Percentiles rank a stretch among this genome's conserved stretches.
phyloP scores from a whole-genome alignment of 2,329 filamentous ascomycete species.

The Tympanopsis confertula region DNA sequence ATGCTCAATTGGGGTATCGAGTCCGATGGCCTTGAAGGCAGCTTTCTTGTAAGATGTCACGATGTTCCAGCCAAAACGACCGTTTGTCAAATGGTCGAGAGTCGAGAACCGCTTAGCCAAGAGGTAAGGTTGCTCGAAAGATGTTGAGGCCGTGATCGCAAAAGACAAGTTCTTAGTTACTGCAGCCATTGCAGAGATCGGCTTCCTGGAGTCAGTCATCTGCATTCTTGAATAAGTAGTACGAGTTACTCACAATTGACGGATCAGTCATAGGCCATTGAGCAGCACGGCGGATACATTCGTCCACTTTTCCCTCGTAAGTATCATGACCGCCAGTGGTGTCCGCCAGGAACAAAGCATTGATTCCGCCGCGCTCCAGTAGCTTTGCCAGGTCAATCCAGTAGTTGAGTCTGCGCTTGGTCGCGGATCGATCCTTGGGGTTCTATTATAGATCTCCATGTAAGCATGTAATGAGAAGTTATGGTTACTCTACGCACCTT shows the following conservation, averaged over 20 bases:
- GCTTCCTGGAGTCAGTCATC: slow-evolving; percentile 18
- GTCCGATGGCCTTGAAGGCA: slow-evolving; percentile 49
- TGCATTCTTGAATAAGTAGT: background rate
- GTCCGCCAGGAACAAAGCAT: slow-evolving; percentile 54
- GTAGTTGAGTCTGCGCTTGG: slow-evolving; percentile 47
- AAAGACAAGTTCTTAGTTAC: slow-evolving; percentile 53
- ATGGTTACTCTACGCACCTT: slow-evolving; percentile 27
- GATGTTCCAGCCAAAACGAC: slow-evolving; percentile 55
- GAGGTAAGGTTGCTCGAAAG: slow-evolving; percentile 50
- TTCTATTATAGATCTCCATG: slow-evolving; percentile 26
- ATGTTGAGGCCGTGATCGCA: slow-evolving; percentile 50
- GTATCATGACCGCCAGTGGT: slow-evolving; percentile 55
- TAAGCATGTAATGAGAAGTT: slow-evolving; percentile 2
- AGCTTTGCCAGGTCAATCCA: slow-evolving; percentile 54
- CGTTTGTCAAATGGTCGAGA: slow-evolving; percentile 48
- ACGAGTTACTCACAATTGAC: slow-evolving; percentile 37
- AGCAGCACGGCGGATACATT: slow-evolving; percentile 47
- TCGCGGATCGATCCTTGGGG: slow-evolving; percentile 45
- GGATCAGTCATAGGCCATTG: slow-evolving; percentile 58
- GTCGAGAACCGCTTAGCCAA: slow-evolving; percentile 51
- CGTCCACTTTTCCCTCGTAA: slow-evolving; percentile 45
- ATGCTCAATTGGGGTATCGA: slow-evolving; percentile 44
- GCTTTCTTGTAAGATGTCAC: slow-evolving; percentile 53
- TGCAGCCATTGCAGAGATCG: slow-evolving; percentile 54
- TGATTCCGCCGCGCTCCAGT: slow-evolving; percentile 49